phyloP scores from a whole-genome alignment of 1,284 basidiomycete genomes.

The Papiliotrema terrestris region DNA sequence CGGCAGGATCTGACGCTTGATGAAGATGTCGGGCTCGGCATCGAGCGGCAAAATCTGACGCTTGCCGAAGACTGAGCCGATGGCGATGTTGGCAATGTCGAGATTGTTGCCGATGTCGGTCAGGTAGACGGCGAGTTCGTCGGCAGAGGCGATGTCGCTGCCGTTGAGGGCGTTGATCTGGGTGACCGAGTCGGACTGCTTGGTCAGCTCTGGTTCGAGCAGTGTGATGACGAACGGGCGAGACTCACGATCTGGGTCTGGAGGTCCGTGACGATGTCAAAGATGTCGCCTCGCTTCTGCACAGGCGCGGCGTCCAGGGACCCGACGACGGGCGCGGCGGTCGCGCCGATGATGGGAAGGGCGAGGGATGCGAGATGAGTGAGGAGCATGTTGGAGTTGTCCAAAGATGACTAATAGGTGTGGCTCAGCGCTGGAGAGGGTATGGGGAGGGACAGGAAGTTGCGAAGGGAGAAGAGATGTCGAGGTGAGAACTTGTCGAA shows the following conservation, averaged over 20 bases:
- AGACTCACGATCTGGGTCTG: background rate
- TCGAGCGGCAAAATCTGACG: too few relatives aligned
- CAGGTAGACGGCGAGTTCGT: background rate
- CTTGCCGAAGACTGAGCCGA: background rate
- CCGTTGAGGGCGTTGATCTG: background rate
- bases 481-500: too few relatives aligned
- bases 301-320: background rate
- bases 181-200: background rate
- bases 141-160: background rate
- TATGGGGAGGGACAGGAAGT: too few relatives aligned
- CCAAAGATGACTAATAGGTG: too few relatives aligned
- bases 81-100: background rate
- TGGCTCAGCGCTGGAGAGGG: too few relatives aligned
- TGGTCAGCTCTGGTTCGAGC: background rate
- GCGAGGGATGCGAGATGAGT: background rate
- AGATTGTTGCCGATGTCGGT: background rate
- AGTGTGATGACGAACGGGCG: background rate
- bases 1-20: too few relatives aligned
- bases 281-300: background rate
- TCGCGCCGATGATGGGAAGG: constrained; percentile 1
- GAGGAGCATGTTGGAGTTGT: constrained; percentile 2
- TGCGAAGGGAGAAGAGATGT: too few relatives aligned
- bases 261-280: background rate
- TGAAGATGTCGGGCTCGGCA: too few relatives aligned
- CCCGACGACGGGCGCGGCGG: background rate